phyloP scores from a whole-genome alignment of 495 filamentous ascomycete species.

The Penicillium verhagenii region DNA sequence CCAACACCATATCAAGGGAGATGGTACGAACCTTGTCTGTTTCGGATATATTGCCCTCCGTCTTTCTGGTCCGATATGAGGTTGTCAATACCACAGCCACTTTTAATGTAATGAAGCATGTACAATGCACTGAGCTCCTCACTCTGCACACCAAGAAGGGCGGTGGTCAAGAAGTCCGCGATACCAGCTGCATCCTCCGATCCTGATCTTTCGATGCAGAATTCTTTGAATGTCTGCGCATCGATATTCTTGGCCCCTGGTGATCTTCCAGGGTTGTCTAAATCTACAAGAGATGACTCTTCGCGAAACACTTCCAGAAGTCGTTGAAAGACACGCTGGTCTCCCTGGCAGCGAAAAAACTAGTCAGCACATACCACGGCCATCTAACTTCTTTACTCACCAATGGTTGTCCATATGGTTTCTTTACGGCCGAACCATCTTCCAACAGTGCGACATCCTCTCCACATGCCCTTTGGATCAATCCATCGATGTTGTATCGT shows the following conservation, averaged over 20 bases:
- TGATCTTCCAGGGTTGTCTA: conserved; percentile 6
- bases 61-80: conserved; percentile 40
- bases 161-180: conserved; percentile 6
- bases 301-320: conserved; percentile 7
- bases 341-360: conserved; percentile 7
- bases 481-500: conserved; percentile 35
- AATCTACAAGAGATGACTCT: conserved; percentile 2
- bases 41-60: conserved; percentile 45
- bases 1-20: neutral
- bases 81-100: conserved; percentile 38
- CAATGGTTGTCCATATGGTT: conserved; percentile 7
- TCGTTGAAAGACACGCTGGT: conserved; percentile 1
- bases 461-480: conserved; percentile 37
- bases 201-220: neutral
- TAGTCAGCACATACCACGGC: neutral
- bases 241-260: conserved; percentile 21
- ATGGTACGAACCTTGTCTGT: conserved; percentile 15
- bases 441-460: conserved; percentile 23
- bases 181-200: neutral
- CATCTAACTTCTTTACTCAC: neutral
- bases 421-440: conserved; percentile 15
- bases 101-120: conserved; percentile 47
- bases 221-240: conserved; percentile 27
- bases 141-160: conserved; percentile 42
- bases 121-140: conserved; percentile 42